A percentile compares a stretch with the other conserved stretches of the same genome.
phyloP scores from a whole-genome alignment of 164 flowering plant genomes.

The Nymphaea colorata region DNA sequence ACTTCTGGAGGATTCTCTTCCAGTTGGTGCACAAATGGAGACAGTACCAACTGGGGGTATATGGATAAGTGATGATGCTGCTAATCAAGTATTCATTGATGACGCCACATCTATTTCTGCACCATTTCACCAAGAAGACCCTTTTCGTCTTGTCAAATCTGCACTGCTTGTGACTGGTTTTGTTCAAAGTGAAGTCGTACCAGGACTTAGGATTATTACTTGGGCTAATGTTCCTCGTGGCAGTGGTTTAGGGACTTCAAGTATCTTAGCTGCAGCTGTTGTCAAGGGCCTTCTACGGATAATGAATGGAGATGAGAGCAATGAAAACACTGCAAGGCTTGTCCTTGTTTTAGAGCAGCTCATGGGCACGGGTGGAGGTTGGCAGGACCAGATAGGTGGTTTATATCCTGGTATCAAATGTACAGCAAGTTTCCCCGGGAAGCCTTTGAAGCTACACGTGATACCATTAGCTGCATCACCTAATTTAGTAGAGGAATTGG shows the following conservation, averaged over 20 bases:
- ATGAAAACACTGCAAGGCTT: conserved; percentile 89
- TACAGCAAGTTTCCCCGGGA: conserved; percentile 86
- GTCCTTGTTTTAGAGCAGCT: conserved; percentile 89
- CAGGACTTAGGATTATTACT: conserved; percentile 51
- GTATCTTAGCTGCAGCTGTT: conserved; percentile 96
- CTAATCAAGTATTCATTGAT: conserved; percentile 37
- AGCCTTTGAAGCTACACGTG: conserved; percentile 83
- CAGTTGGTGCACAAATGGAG: conserved; percentile 71
- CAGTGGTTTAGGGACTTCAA: conserved; percentile 95
- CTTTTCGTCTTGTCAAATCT: conserved; percentile 90
- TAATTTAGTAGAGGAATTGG: conserved; percentile 52
- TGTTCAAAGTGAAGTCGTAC: conserved; percentile 28
- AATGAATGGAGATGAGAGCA: conserved; percentile 61
- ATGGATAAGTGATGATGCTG: conserved; percentile 57
- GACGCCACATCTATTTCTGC: conserved; percentile 40
- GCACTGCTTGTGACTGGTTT: conserved; percentile 82
- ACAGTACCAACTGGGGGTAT: conserved; percentile 46
- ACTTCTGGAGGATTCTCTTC: conserved; percentile 65
- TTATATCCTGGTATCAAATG: conserved; percentile 89
- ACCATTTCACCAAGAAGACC: conserved; percentile 70
- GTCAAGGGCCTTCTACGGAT: conserved; percentile 86
- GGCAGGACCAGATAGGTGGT: conserved; percentile 99
- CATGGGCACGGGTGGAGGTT: conserved; percentile 99
- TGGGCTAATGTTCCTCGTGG: conserved; percentile 99
- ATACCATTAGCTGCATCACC: conserved; percentile 69